A percentile compares a stretch with the other conserved stretches of the same genome.
Evolutionary conservation across 306 rosid genomes (phyloP).

Genomic region (Parietaria judaica): DNA sequence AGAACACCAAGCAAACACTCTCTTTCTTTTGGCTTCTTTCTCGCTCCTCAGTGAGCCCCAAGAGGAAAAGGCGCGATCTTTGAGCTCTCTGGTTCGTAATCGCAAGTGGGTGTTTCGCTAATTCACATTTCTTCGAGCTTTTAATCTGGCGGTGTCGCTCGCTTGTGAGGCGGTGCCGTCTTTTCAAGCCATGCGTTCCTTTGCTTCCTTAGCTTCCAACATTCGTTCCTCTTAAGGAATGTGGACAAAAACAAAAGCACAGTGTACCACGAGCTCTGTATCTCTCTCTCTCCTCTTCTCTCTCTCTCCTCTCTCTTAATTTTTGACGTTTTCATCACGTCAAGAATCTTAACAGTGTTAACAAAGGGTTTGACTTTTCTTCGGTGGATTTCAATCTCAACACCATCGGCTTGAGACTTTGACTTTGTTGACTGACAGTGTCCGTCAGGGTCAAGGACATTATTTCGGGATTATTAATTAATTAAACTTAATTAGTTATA

Average conservation of each 20-base stretch:
- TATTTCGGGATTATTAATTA: too few species aligned
- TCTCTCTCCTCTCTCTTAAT: too few species aligned
- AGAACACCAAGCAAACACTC: neutral
- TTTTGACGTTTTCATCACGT: constrained; percentile 20
- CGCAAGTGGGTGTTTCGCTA: neutral
- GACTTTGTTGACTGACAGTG: constrained; percentile 10
- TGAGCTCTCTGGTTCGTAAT: neutral
- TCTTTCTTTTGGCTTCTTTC: constrained; percentile 9
- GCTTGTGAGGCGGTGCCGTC: constrained; percentile 24
- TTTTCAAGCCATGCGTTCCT: constrained; percentile 20
- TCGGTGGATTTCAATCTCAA: neutral
- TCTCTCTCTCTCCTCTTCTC: constrained; percentile 13
- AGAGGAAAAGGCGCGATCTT: neutral
- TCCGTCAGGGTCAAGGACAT: constrained; percentile 1
- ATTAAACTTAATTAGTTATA: neutral
- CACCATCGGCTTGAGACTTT: neutral
- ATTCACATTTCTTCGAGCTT: neutral
- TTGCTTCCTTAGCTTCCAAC: constrained; percentile 32
- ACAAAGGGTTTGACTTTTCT: neutral
- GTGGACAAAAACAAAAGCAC: constrained; percentile 13
- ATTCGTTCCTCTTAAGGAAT: constrained; percentile 20
- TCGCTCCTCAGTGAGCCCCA: neutral
- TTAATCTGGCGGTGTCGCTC: neutral
- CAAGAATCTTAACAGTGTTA: constrained; percentile 21
- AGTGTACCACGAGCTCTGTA: neutral